phyloP scores from a whole-genome alignment of 768 basidiomycete genomes.

The Punctularia strigosozonata region DNA sequence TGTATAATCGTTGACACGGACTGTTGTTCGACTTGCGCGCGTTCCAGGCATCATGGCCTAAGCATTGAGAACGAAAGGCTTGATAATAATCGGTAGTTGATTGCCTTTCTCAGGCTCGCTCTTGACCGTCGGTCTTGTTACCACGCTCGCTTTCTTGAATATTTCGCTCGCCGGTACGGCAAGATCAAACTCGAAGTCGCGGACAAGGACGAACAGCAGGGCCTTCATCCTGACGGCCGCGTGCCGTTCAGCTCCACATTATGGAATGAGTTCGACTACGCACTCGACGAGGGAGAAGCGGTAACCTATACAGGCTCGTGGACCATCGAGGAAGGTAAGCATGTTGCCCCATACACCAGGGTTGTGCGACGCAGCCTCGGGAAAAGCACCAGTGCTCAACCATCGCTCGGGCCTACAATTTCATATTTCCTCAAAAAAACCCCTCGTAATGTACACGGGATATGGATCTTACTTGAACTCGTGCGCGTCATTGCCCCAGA shows the following conservation, averaged over 20 bases:
- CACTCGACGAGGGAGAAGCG: constrained; percentile 8
- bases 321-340: constrained; percentile 12
- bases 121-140: constrained; percentile 31
- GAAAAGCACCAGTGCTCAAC: constrained; percentile 14
- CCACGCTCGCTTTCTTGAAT: constrained; percentile 15
- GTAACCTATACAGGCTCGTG: constrained; percentile 11
- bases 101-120: constrained; percentile 25
- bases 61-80: too few relatives aligned
- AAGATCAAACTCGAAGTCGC: constrained; percentile 11
- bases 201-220: constrained; percentile 12
- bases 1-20: too few relatives aligned
- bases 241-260: too few relatives aligned
- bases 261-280: not conserved
- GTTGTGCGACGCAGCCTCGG: constrained; percentile 3
- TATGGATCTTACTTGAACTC: constrained; percentile 16
- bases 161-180: constrained; percentile 8
- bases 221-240: constrained; percentile 15
- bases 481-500: constrained; percentile 28
- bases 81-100: constrained; percentile 29
- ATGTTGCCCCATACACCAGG: constrained; percentile 10
- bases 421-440: not conserved
- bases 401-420: constrained; percentile 41
- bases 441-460: not conserved
- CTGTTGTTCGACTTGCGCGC: too few relatives aligned
- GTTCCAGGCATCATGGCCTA: too few relatives aligned